These are phyloP conservation scores for Colletotrichum sansevieriae DNA, from an alignment of 2,329 filamentous ascomycete genomes.

Conservation along the genomic window DNA sequence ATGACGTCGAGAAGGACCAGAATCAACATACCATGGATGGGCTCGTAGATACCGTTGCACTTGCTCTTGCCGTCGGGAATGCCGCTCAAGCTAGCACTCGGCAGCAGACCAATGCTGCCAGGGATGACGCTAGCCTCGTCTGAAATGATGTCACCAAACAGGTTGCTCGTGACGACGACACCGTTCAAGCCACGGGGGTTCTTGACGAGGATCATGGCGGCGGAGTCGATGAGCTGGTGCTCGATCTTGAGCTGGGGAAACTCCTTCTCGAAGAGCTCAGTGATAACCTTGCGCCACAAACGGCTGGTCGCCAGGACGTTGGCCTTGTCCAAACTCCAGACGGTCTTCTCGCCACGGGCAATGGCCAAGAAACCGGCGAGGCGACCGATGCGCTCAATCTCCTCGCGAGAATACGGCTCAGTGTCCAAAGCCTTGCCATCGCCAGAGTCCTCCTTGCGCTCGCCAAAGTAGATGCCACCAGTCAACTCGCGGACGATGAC, in stretches of 20 bases:
- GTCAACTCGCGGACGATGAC: slow-evolving; percentile 93
- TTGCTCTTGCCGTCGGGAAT: slow-evolving; percentile 86
- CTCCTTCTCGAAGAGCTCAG: slow-evolving; percentile 86
- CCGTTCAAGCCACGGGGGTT: slow-evolving; percentile 90
- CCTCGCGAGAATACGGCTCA: slow-evolving; percentile 85
- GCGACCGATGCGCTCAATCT: slow-evolving; percentile 90
- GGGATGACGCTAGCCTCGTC: slow-evolving; percentile 97
- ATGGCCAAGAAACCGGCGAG: slow-evolving; percentile 86
- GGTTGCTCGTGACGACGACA: slow-evolving; percentile 90
- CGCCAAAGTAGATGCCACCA: slow-evolving; percentile 95
- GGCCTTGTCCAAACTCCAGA: slow-evolving; percentile 94
- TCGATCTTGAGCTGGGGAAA: slow-evolving; percentile 87
- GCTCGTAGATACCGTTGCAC: slow-evolving; percentile 97
- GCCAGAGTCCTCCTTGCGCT: slow-evolving; percentile 83
- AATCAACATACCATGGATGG: slow-evolving; percentile 82
- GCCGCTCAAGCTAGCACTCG: slow-evolving; percentile 87
- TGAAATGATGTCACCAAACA: slow-evolving; percentile 96
- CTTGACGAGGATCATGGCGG: slow-evolving; percentile 99
- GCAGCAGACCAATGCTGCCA: slow-evolving; percentile 87
- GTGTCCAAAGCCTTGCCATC: slow-evolving; percentile 83
- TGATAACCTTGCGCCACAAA: slow-evolving; percentile 89
- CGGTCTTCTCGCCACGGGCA: slow-evolving; percentile 74
- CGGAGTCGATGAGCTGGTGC: slow-evolving; percentile 94
- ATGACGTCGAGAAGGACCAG: background rate
- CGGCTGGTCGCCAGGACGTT: slow-evolving; percentile 93